A percentile compares a stretch with the other conserved stretches of the same genome.
phyloP scores from a whole-genome alignment of 2,329 filamentous ascomycete genomes.

The Pyrenochaeta sp. region DNA sequence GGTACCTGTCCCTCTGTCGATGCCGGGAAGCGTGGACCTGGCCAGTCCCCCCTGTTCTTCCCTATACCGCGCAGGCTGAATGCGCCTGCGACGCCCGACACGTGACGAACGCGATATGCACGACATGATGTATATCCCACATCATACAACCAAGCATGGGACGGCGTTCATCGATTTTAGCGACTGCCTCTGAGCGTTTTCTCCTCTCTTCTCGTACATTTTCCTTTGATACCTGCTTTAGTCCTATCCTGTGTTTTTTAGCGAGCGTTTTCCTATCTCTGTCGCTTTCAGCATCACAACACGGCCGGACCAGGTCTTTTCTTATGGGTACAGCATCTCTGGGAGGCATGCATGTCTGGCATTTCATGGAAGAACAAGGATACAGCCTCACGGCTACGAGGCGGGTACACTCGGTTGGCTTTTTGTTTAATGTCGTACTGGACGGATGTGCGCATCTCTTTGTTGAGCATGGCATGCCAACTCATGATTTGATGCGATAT shows the following conservation, averaged over 20 bases:
- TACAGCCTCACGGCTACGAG: conserved; percentile 56
- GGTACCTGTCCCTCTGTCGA: conserved; percentile 38
- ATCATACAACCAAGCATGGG: conserved; percentile 60
- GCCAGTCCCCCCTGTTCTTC: conserved; percentile 47
- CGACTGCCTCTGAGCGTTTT: conserved; percentile 41
- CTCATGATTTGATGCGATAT: conserved; percentile 43
- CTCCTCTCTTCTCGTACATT: conserved; percentile 50
- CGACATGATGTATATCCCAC: conserved; percentile 51
- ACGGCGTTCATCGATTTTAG: conserved; percentile 63
- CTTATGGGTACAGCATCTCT: conserved; percentile 53
- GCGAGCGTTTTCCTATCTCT: conserved; percentile 52
- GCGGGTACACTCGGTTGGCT: conserved; percentile 51
- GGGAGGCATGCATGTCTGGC: conserved; percentile 56
- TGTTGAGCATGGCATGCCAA: conserved; percentile 50
- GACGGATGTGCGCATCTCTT: conserved; percentile 47
- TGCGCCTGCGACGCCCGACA: conserved; percentile 51
- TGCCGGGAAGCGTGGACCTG: conserved; percentile 53
- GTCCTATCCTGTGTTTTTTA: conserved; percentile 53
- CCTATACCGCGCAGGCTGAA: conserved; percentile 42
- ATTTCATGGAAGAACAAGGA: conserved; percentile 51
- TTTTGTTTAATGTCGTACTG: conserved; percentile 53
- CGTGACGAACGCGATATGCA: conserved; percentile 57
- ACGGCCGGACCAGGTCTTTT: conserved; percentile 51
- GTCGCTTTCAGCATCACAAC: conserved; percentile 32
- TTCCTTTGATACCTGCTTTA: conserved; percentile 55